Evolutionary conservation across 306 rosid species (phyloP).

Genomic region (Hippophae gyantsensis): DNA sequence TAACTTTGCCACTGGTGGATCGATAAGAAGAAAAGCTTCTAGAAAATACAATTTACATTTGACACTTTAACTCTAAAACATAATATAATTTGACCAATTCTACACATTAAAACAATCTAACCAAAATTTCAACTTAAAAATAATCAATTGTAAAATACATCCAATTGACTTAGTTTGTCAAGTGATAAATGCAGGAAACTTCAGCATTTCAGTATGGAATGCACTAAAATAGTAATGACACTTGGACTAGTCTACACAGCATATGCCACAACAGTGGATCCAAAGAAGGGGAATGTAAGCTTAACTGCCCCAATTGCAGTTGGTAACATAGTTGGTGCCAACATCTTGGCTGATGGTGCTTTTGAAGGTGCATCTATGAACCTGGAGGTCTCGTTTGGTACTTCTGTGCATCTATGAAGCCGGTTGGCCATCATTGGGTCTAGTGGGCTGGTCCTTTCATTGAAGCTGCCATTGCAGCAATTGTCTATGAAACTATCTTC

Average conservation of each 20-base stretch:
- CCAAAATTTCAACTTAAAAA: no score
- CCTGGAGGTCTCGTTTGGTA: constrained; percentile 76
- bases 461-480: constrained; percentile 56
- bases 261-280: constrained; percentile 69
- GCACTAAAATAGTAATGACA: constrained; percentile 66
- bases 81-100: no score
- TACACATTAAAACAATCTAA: no score
- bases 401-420: constrained; percentile 25
- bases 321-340: constrained; percentile 74
- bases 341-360: constrained; percentile 74
- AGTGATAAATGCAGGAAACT: constrained; percentile 37
- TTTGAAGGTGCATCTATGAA: constrained; percentile 88
- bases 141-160: no score
- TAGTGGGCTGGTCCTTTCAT: constrained; percentile 63
- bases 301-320: constrained; percentile 66
- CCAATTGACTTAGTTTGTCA: no score
- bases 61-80: no score
- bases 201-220: constrained; percentile 49
- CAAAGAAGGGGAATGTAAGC: constrained; percentile 60
- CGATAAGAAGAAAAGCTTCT: constrained; percentile 19
- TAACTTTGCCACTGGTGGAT: constrained; percentile 66
- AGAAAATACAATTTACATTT: no score
- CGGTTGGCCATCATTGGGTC: constrained; percentile 67
- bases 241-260: constrained; percentile 74
- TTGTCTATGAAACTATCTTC: constrained; percentile 56